Percentiles rank a stretch among this genome's conserved stretches.
These are phyloP conservation scores for Avena eriantha DNA, from an alignment of 176 grass and related monocot genomes.

Conservation along the genomic window DNA sequence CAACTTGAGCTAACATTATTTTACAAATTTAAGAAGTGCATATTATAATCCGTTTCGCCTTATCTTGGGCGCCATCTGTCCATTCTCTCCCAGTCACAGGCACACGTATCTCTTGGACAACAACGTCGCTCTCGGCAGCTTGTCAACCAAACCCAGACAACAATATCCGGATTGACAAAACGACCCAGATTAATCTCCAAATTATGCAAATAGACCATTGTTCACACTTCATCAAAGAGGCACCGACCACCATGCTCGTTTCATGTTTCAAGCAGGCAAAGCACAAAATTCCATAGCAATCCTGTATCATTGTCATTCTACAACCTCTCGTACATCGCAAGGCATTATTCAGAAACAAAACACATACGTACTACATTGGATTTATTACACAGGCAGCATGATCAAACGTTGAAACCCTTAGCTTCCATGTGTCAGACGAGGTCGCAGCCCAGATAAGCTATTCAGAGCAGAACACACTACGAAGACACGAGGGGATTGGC, in stretches of 20 bases:
- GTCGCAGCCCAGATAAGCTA: not conserved
- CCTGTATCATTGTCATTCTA: not conserved
- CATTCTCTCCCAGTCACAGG: not conserved
- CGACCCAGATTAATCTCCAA: not conserved
- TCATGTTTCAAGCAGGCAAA: conserved; percentile 12
- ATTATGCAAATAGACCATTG: not conserved
- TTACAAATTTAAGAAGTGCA: not conserved
- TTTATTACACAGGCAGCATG: conserved; percentile 42
- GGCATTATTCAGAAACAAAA: conserved; percentile 21
- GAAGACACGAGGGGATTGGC: conserved; percentile 49
- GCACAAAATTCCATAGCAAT: not conserved
- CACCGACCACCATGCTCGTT: not conserved
- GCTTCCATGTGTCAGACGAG: not conserved
- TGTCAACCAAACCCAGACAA: not conserved
- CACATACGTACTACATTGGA: not conserved
- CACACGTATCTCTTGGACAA: not conserved
- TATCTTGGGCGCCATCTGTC: not conserved
- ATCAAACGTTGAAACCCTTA: conserved; percentile 15
- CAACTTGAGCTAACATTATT: not conserved
- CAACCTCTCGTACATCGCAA: conserved; percentile 8
- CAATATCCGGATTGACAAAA: not conserved
- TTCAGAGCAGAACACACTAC: conserved; percentile 32
- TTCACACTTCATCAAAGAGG: not conserved
- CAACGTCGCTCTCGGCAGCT: not conserved
- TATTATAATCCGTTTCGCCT: not conserved